Conservation (phyloP, 106 monocot species). For the Triglochin maritima region DNA sequence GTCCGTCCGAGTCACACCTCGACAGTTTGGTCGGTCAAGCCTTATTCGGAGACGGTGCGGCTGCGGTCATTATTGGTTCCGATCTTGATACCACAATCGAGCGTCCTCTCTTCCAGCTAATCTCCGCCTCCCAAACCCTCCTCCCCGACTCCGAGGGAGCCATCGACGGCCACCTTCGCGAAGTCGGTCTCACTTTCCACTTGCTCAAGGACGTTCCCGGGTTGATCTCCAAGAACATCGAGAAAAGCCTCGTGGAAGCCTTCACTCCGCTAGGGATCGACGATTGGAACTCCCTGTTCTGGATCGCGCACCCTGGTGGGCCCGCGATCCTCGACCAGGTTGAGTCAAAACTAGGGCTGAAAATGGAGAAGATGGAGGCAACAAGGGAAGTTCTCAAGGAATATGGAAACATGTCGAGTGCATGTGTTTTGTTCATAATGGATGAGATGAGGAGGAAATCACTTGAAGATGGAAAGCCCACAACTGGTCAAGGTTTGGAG, state of each 20-base stretch:
- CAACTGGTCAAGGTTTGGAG: conserved; percentile 25
- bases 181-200: conserved; percentile 55
- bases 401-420: conserved; percentile 23
- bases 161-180: conserved; percentile 55
- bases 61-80: conserved; percentile 54
- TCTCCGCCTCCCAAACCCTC: conserved; percentile 39
- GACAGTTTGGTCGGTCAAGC: conserved; percentile 68
- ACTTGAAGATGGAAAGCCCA: conserved; percentile 9
- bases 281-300: conserved; percentile 26
- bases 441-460: conserved; percentile 19
- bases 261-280: conserved; percentile 19
- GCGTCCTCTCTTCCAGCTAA: conserved; percentile 47
- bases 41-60: conserved; percentile 76
- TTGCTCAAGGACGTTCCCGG: conserved; percentile 59
- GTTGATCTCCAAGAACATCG: conserved; percentile 67
- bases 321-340: conserved; percentile 20
- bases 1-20: conserved; percentile 42
- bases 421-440: conserved; percentile 17
- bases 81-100: conserved; percentile 39
- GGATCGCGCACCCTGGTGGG: conserved; percentile 22
- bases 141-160: conserved; percentile 61
- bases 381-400: conserved; percentile 9
- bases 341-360: conserved; percentile 10
- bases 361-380: conserved; percentile 11
- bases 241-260: conserved; percentile 35